A percentile compares a stretch with the other conserved stretches of the same genome.
phyloP scores from a whole-genome alignment of 2,329 filamentous ascomycete species.

The Scolecobasidium constrictum region DNA sequence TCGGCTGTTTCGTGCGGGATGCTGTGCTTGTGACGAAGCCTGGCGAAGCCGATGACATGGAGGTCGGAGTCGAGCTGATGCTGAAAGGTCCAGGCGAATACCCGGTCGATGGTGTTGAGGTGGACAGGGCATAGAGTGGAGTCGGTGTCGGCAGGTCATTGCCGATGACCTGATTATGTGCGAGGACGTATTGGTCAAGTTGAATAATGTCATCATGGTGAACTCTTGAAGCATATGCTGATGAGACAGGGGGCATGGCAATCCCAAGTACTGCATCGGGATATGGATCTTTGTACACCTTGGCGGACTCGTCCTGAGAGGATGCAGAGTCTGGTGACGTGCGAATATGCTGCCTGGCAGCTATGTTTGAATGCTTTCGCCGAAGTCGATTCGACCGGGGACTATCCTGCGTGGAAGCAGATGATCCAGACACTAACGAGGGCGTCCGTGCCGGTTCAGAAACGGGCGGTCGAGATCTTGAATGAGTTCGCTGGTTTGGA shows the following conservation, averaged over 20 bases:
- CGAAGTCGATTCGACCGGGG: slow-evolving; percentile 32
- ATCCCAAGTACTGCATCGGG: slow-evolving; percentile 33
- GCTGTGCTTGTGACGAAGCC: slow-evolving; percentile 37
- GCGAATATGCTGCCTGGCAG: slow-evolving; percentile 24
- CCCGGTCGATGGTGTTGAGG: slow-evolving; percentile 57
- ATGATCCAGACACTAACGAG: slow-evolving; percentile 38
- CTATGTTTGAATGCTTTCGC: slow-evolving; percentile 33
- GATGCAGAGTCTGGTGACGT: slow-evolving; percentile 22
- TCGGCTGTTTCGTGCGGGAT: slow-evolving; percentile 42
- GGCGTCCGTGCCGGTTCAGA: slow-evolving; percentile 23
- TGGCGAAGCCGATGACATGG: slow-evolving; percentile 65
- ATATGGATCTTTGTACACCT: slow-evolving; percentile 27
- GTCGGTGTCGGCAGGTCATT: slow-evolving; percentile 57
- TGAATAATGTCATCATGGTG: slow-evolving; percentile 12
- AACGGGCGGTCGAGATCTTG: slow-evolving; percentile 14
- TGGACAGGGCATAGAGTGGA: slow-evolving; percentile 54
- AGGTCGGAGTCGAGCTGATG: slow-evolving; percentile 67
- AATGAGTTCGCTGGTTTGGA: background rate
- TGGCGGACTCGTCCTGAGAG: slow-evolving; percentile 17
- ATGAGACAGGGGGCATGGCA: slow-evolving; percentile 23
- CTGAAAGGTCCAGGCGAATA: slow-evolving; percentile 66
- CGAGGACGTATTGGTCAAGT: slow-evolving; percentile 17
- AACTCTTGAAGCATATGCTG: background rate
- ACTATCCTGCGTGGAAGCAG: slow-evolving; percentile 34
- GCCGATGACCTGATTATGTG: slow-evolving; percentile 46